phyloP scores from a whole-genome alignment of 257 asterid genomes.

The Gynochthodes officinalis region DNA sequence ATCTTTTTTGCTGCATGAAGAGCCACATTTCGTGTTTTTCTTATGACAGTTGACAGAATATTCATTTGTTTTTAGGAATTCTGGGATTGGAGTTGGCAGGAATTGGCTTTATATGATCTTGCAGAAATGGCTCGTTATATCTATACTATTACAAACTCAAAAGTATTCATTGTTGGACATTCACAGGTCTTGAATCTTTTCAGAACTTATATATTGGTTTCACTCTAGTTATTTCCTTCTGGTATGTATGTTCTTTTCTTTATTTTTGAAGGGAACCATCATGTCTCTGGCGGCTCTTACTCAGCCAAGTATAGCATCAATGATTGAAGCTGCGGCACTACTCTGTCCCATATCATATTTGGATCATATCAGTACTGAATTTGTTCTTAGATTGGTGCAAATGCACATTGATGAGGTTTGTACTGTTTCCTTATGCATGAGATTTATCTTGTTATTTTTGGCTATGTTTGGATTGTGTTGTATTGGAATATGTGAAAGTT shows the following conservation, averaged over 20 bases:
- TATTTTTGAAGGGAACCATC: conserved; percentile 73
- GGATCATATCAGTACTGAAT: conserved; percentile 66
- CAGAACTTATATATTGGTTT: not conserved
- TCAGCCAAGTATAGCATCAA: conserved; percentile 67
- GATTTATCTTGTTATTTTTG: conserved; percentile 13
- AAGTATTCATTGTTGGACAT: conserved; percentile 80
- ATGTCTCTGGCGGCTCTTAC: conserved; percentile 94
- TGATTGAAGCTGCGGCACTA: conserved; percentile 96
- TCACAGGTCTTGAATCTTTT: conserved; percentile 68
- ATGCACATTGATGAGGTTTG: conserved; percentile 81
- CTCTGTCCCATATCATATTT: conserved; percentile 89
- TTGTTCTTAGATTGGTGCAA: conserved; percentile 64
- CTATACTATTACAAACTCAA: conserved; percentile 53
- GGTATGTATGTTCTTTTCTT: conserved; percentile 7
- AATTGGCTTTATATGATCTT: conserved; percentile 81
- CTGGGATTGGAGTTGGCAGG: conserved; percentile 99
- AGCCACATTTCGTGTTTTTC: conserved; percentile 5
- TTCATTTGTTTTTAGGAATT: conserved; percentile 53
- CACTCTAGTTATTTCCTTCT: not conserved
- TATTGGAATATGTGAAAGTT: too few relatives aligned
- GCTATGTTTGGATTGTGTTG: too few relatives aligned
- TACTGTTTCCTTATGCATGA: conserved; percentile 16
- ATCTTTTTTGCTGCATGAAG: not conserved
- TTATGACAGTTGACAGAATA: conserved; percentile 10
- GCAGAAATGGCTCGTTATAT: conserved; percentile 73